A percentile compares a stretch with the other conserved stretches of the same genome.
Evolutionary conservation across 108 stramenopile genomes (phyloP).

Genomic region (Fragilaria crotonensis): DNA sequence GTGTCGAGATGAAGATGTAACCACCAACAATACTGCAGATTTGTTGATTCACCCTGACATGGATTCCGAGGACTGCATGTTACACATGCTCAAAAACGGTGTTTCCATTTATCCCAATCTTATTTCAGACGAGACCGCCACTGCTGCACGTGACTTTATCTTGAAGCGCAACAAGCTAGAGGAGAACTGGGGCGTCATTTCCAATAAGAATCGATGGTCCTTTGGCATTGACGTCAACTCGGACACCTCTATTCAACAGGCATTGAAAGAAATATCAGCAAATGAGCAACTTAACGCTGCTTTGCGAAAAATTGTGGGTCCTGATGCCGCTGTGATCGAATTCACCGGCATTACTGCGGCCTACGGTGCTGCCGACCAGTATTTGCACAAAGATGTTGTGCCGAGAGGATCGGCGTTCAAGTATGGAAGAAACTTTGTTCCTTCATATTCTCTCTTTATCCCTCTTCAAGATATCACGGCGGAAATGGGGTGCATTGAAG

Average conservation of each 20-base stretch:
- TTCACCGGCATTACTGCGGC: slow-evolving; percentile 50
- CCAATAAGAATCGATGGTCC: slow-evolving; percentile 37
- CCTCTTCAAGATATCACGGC: slow-evolving; percentile 50
- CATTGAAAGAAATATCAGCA: slow-evolving; percentile 36
- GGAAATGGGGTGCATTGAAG: slow-evolving; percentile 42
- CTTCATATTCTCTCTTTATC: slow-evolving; percentile 42
- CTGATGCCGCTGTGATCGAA: slow-evolving; percentile 57
- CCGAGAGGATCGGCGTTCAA: slow-evolving; percentile 26
- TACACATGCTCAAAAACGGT: slow-evolving; percentile 47
- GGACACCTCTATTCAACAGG: slow-evolving; percentile 24
- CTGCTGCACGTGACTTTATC: slow-evolving; percentile 39
- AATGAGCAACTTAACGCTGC: slow-evolving; percentile 21
- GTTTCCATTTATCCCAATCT: slow-evolving; percentile 45
- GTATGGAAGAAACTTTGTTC: slow-evolving; percentile 33
- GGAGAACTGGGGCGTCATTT: slow-evolving; percentile 28
- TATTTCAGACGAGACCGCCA: slow-evolving; percentile 31
- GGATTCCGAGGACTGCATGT: slow-evolving; percentile 7
- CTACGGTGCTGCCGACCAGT: slow-evolving; percentile 43
- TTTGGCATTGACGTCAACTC: slow-evolving; percentile 42
- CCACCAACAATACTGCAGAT: slow-evolving; percentile 25
- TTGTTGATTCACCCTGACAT: slow-evolving; percentile 13
- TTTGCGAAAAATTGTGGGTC: slow-evolving; percentile 37
- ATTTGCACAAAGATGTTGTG: slow-evolving; percentile 39
- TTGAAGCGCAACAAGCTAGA: slow-evolving; percentile 24
- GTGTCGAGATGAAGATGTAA: slow-evolving; percentile 33